These are phyloP conservation scores for Cenchrus fungigraminus DNA, from an alignment of 176 grass and related monocot species.

Conservation along the genomic window DNA sequence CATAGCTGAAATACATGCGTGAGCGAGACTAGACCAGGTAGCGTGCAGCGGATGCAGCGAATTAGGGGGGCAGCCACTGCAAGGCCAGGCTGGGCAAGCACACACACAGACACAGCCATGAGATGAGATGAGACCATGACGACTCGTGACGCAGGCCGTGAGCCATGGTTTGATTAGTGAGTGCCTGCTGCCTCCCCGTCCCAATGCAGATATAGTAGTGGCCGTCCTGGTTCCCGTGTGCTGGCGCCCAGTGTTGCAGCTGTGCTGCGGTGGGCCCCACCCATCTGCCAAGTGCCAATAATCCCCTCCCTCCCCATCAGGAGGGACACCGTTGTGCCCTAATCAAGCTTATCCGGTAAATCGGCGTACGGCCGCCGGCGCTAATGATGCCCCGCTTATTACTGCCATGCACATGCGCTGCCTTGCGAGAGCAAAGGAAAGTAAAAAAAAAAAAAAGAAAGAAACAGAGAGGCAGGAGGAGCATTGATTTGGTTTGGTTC, in stretches of 20 bases:
- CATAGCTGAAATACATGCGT: not conserved
- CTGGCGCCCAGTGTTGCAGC: slow-evolving; percentile 53
- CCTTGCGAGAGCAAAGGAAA: too few relatives aligned
- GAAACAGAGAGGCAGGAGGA: not conserved
- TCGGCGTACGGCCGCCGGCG: slow-evolving; percentile 24
- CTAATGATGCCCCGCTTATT: slow-evolving; percentile 47
- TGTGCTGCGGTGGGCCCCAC: slow-evolving; percentile 41
- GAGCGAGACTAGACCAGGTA: not conserved
- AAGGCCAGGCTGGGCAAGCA: slow-evolving; percentile 57
- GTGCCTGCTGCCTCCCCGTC: slow-evolving; percentile 13
- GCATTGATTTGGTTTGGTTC: slow-evolving; percentile 50
- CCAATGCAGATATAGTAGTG: slow-evolving; percentile 50
- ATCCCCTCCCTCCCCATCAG: not conserved
- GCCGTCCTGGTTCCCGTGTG: slow-evolving; percentile 47
- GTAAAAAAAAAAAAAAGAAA: not conserved
- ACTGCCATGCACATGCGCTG: slow-evolving; percentile 43
- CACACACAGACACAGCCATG: not conserved
- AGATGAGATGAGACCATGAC: not conserved
- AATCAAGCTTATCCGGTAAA: slow-evolving; percentile 50
- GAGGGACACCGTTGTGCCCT: not conserved
- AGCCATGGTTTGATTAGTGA: slow-evolving; percentile 24
- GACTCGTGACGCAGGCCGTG: not conserved
- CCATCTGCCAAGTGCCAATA: slow-evolving; percentile 1
- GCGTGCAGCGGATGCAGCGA: slow-evolving; percentile 17
- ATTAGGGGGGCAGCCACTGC: slow-evolving; percentile 35